Conservation (phyloP, 257 asterid genomes). For the Leptodermis oblonga region DNA sequence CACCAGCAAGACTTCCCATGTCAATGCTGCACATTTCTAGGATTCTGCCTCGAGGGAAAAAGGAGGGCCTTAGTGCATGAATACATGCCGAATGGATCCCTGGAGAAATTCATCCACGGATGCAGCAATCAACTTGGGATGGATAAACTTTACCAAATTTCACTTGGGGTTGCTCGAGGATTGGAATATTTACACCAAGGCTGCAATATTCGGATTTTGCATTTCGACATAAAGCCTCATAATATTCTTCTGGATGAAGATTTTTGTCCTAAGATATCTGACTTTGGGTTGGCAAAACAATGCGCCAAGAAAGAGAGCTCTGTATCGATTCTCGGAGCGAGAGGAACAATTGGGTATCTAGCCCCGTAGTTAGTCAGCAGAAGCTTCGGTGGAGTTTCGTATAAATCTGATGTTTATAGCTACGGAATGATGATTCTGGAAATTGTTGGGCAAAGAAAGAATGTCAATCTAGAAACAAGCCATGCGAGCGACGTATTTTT, state of each 20-base stretch:
- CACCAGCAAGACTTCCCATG: slow-evolving; percentile 27
- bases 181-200: slow-evolving; percentile 35
- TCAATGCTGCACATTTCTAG: slow-evolving; percentile 26
- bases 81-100: slow-evolving; percentile 38
- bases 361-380: slow-evolving; percentile 29
- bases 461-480: not conserved
- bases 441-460: slow-evolving; percentile 27
- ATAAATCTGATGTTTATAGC: slow-evolving; percentile 31
- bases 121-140: slow-evolving; percentile 11
- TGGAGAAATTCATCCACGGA: slow-evolving; percentile 17
- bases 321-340: slow-evolving; percentile 19
- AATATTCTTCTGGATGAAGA: slow-evolving; percentile 32
- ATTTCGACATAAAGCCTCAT: slow-evolving; percentile 36
- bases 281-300: slow-evolving; percentile 30
- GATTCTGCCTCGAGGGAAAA: slow-evolving; percentile 30
- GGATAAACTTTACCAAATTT: slow-evolving; percentile 20
- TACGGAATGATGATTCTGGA: slow-evolving; percentile 37
- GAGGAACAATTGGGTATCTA: slow-evolving; percentile 31
- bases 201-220: slow-evolving; percentile 27
- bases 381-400: slow-evolving; percentile 2
- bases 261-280: slow-evolving; percentile 33
- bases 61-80: slow-evolving; percentile 34
- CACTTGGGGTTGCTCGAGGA: slow-evolving; percentile 28
- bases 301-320: slow-evolving; percentile 19
- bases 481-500: slow-evolving; percentile 18